These are phyloP conservation scores for Ophiosphaerella herpotricha DNA, from an alignment of 2,329 filamentous ascomycete species.

Conservation along the genomic window DNA sequence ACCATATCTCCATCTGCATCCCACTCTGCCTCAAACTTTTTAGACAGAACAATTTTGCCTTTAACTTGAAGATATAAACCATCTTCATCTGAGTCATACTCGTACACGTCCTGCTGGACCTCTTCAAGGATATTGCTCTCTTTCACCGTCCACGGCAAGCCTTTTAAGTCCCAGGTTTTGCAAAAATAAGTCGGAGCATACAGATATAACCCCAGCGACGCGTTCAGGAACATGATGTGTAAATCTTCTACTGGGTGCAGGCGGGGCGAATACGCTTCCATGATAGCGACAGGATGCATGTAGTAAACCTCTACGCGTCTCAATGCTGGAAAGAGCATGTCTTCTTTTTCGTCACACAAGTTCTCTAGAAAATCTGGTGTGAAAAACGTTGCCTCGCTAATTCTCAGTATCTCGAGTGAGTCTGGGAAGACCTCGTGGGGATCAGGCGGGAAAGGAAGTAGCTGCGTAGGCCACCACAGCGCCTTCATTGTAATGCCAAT, in stretches of 20 bases:
- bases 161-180: no score
- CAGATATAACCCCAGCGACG: no score
- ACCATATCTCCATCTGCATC: neutral
- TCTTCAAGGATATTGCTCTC: no score
- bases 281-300: neutral
- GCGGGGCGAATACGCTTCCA: no score
- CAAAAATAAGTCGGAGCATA: no score
- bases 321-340: slow-evolving; percentile 2
- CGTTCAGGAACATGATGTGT: no score
- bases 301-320: slow-evolving; percentile 17
- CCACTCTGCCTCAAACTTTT: neutral
- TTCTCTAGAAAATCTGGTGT: slow-evolving; percentile 9
- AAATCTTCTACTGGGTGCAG: no score
- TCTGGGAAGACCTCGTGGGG: slow-evolving; percentile 13
- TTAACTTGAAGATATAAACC: no score
- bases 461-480: neutral
- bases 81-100: no score
- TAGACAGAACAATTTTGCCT: no score
- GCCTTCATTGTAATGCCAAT: slow-evolving; percentile 18
- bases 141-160: no score
- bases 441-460: neutral
- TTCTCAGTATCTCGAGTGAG: slow-evolving; percentile 14
- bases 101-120: no score
- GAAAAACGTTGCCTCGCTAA: slow-evolving; percentile 13
- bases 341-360: slow-evolving; percentile 12